Evolutionary conservation across 2,329 filamentous ascomycete genomes (phyloP).

Genomic region (Monosporascus sp.): DNA sequence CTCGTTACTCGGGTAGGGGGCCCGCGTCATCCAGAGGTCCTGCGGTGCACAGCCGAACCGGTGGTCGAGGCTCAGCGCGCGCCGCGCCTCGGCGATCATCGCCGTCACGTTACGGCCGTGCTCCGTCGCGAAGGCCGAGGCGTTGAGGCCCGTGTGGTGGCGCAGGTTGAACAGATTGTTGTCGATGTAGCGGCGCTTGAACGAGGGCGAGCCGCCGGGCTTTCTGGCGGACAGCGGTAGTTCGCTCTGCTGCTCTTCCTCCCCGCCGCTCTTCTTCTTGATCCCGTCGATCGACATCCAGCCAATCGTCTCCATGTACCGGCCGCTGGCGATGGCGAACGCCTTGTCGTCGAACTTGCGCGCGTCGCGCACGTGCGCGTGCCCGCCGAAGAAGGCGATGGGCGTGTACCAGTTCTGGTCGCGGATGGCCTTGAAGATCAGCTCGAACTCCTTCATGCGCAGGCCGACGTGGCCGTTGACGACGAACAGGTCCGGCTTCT

Average conservation of each 20-base stretch:
- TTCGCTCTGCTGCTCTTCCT: neutral
- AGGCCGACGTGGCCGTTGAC: conserved; percentile 82
- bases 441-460: conserved; percentile 71
- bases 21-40: conserved; percentile 75
- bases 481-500: conserved; percentile 82
- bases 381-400: conserved; percentile 88
- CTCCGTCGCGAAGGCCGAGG: conserved; percentile 68
- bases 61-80: conserved; percentile 65
- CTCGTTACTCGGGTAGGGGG: conserved; percentile 64
- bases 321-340: conserved; percentile 76
- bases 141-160: conserved; percentile 71
- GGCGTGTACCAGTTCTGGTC: conserved; percentile 72
- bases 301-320: conserved; percentile 92
- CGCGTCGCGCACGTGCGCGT: conserved; percentile 84
- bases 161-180: conserved; percentile 84
- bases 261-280: conserved; percentile 29
- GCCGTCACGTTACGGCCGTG: conserved; percentile 66
- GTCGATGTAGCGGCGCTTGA: conserved; percentile 82
- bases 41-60: conserved; percentile 78
- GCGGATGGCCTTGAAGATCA: conserved; percentile 74
- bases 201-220: conserved; percentile 44
- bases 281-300: conserved; percentile 81
- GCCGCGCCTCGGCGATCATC: conserved; percentile 65
- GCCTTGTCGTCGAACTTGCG: conserved; percentile 72
- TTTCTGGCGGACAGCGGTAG: conserved; percentile 8